phyloP scores from a whole-genome alignment of 805 yeast genomes.

The Schwanniomyces vanrijiae region DNA sequence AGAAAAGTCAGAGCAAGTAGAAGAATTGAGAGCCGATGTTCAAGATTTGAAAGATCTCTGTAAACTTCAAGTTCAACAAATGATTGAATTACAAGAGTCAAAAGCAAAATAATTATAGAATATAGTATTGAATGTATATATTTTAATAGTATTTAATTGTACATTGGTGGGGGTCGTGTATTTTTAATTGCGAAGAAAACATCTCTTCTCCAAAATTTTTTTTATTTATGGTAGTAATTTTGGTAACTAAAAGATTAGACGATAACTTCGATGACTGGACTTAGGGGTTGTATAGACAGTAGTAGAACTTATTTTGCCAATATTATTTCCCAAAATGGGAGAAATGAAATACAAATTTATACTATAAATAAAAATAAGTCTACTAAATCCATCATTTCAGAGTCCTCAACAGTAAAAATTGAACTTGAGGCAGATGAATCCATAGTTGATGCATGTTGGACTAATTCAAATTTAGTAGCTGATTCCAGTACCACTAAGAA shows the following conservation, averaged over 20 bases:
- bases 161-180: slow-evolving; percentile 4
- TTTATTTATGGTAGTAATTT: neutral
- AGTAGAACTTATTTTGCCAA: slow-evolving; percentile 35
- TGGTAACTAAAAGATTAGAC: neutral
- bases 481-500: slow-evolving; percentile 8
- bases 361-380: slow-evolving; percentile 15
- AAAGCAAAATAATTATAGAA: slow-evolving; percentile 2
- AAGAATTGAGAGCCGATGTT: slow-evolving; percentile 86
- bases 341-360: slow-evolving; percentile 47
- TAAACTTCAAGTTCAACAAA: slow-evolving; percentile 80
- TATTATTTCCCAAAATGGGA: slow-evolving; percentile 42
- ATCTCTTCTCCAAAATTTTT: slow-evolving; percentile 7
- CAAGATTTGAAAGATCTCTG: slow-evolving; percentile 84
- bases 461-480: slow-evolving; percentile 5
- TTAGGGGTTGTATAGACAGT: slow-evolving; percentile 20
- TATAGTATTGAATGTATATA: neutral
- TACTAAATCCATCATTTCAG: slow-evolving; percentile 13
- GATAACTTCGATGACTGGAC: slow-evolving; percentile 4
- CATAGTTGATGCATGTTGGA: slow-evolving; percentile 40
- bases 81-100: slow-evolving; percentile 60
- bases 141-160: neutral
- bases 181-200: neutral
- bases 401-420: slow-evolving; percentile 25
- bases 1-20: slow-evolving; percentile 82
- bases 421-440: slow-evolving; percentile 43